Evolutionary conservation across 192 early-diverging fungal species (phyloP).

Genomic region (Dimargaris cristalligena): DNA sequence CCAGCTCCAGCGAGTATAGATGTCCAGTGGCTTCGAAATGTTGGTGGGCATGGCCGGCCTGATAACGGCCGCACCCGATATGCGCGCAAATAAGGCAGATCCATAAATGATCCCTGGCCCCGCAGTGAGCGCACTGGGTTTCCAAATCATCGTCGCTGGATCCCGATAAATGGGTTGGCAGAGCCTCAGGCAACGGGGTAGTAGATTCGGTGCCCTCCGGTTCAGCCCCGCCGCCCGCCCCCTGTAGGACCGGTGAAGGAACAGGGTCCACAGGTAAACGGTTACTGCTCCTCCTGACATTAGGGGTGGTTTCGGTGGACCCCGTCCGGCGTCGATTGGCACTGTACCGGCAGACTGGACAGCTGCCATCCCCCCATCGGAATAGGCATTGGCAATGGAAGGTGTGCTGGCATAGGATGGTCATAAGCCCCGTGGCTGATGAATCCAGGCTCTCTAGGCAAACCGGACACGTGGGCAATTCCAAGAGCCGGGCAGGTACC

Average conservation of each 20-base stretch:
- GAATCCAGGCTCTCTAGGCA: conserved; percentile 93
- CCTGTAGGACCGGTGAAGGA: no score
- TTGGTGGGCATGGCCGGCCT: conserved; percentile 68
- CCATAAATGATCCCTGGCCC: conserved; percentile 70
- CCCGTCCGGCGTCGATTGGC: conserved; percentile 23
- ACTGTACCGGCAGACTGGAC: conserved; percentile 80
- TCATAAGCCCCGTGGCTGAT: conserved; percentile 70
- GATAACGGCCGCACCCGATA: conserved; percentile 91
- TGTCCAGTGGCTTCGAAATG: conserved; percentile 77
- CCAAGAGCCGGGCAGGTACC: conserved; percentile 23
- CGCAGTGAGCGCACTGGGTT: conserved; percentile 56
- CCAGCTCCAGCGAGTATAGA: conserved; percentile 80
- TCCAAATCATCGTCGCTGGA: background rate
- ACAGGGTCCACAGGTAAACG: no score
- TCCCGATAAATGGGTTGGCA: no score
- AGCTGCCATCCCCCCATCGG: conserved; percentile 82
- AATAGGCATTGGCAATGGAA: conserved; percentile 86
- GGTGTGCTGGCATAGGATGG: conserved; percentile 87
- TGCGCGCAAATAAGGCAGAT: conserved; percentile 94
- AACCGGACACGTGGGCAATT: conserved; percentile 89
- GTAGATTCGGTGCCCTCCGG: background rate
- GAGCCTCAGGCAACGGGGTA: no score
- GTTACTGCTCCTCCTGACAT: no score
- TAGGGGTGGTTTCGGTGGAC: no score
- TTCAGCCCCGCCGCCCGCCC: background rate